Evolutionary conservation across 148 eudicot species (phyloP).

Genomic region (Dysphania ambrosioides): DNA sequence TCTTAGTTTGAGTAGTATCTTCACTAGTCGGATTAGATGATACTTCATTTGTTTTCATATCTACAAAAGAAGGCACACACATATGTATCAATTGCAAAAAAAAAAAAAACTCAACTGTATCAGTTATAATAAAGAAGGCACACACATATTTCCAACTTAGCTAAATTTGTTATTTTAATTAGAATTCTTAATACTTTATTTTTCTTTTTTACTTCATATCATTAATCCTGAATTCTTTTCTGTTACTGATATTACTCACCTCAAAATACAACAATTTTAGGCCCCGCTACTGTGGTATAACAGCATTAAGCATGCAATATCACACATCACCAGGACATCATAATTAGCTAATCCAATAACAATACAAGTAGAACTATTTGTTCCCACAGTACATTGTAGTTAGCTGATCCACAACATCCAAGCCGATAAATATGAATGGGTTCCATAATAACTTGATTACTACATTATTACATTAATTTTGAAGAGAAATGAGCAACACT

Average conservation of each 20-base stretch:
- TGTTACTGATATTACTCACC: background rate
- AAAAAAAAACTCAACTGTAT: too few relatives aligned
- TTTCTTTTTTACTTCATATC: too few relatives aligned
- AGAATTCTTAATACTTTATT: background rate
- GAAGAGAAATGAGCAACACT: background rate
- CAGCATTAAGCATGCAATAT: background rate
- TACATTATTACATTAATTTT: background rate
- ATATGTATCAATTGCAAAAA: too few relatives aligned
- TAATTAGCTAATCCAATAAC: background rate
- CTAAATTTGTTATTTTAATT: too few relatives aligned
- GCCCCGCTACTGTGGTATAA: background rate
- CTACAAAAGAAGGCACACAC: too few relatives aligned
- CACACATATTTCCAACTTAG: too few relatives aligned
- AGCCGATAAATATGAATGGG: background rate
- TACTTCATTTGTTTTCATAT: too few relatives aligned
- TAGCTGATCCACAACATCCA: slow-evolving; percentile 1
- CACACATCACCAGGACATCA: background rate
- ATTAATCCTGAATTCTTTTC: too few relatives aligned
- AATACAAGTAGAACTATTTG: background rate
- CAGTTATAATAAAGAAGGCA: too few relatives aligned
- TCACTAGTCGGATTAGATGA: too few relatives aligned
- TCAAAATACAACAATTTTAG: background rate
- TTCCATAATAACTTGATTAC: background rate
- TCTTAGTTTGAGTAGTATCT: too few relatives aligned
- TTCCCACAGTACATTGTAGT: background rate